Conservation (phyloP, 148 eudicot species). For the Fagopyrum homotropicum region DNA sequence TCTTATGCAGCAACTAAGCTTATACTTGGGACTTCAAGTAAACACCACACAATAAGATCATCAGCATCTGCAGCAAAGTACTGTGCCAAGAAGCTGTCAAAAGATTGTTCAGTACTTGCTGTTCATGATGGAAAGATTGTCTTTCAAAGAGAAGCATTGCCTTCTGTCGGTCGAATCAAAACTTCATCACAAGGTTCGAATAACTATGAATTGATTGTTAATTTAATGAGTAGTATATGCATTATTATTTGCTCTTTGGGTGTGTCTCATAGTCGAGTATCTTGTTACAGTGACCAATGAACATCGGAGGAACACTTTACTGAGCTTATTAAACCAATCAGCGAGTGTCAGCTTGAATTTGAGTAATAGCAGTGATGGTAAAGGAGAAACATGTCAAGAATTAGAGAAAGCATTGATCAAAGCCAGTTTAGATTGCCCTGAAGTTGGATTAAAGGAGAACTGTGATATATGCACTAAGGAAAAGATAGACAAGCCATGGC, state of each 20-base stretch:
- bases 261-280: neutral
- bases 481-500: constrained; percentile 17
- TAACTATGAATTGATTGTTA: neutral
- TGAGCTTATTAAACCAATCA: constrained; percentile 47
- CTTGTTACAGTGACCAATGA: constrained; percentile 39
- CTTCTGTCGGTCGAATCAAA: constrained; percentile 16
- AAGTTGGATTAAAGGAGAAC: constrained; percentile 19
- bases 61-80: constrained; percentile 79
- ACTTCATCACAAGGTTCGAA: constrained; percentile 30
- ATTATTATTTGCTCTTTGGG: neutral
- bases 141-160: constrained; percentile 52
- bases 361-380: constrained; percentile 22
- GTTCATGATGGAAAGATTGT: constrained; percentile 83
- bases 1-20: constrained; percentile 50
- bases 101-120: constrained; percentile 66
- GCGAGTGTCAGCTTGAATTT: constrained; percentile 33
- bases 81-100: constrained; percentile 66
- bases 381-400: constrained; percentile 13
- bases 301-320: constrained; percentile 36
- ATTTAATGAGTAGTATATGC: neutral
- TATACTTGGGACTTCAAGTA: constrained; percentile 64
- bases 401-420: constrained; percentile 20
- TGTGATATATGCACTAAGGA: constrained; percentile 46
- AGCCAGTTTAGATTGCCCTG: constrained; percentile 12
- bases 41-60: constrained; percentile 56